These are phyloP conservation scores for Serpula lacrymans DNA, from an alignment of 768 basidiomycete species.

Conservation along the genomic window DNA sequence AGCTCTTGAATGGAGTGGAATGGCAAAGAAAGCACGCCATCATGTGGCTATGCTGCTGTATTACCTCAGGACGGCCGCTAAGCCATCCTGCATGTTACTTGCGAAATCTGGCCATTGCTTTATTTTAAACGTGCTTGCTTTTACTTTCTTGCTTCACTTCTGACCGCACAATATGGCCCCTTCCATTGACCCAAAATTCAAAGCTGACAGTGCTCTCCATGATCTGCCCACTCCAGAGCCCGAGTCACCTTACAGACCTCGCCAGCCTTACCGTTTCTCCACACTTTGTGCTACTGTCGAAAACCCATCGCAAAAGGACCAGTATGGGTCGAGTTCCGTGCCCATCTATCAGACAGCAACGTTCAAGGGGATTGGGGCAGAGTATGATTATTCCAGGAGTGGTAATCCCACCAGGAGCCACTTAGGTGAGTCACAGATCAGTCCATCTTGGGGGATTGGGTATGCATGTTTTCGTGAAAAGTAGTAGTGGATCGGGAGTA, in stretches of 20 bases:
- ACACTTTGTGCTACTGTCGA: slow-evolving; percentile 91
- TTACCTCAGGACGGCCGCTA: neutral
- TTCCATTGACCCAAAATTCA: slow-evolving; percentile 1
- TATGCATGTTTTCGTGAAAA: too few relatives aligned
- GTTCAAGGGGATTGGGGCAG: slow-evolving; percentile 89
- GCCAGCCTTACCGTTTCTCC: slow-evolving; percentile 84
- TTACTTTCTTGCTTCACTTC: neutral
- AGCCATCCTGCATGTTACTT: neutral
- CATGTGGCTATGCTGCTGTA: neutral
- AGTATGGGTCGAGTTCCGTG: slow-evolving; percentile 89
- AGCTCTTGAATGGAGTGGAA: neutral
- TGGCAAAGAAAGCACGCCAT: neutral
- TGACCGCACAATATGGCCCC: neutral
- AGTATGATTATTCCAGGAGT: slow-evolving; percentile 92
- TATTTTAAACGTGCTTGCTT: too few relatives aligned
- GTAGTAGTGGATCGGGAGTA: too few relatives aligned
- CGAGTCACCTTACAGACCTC: slow-evolving; percentile 63
- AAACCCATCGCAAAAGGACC: slow-evolving; percentile 89
- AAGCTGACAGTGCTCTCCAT: slow-evolving; percentile 21
- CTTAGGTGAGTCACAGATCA: slow-evolving; percentile 60
- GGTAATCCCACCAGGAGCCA: slow-evolving; percentile 97
- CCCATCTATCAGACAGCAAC: slow-evolving; percentile 99
- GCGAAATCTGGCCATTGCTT: too few relatives aligned
- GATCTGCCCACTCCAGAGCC: slow-evolving; percentile 81
- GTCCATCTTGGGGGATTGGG: too few relatives aligned